Conservation (phyloP, 441 rosid species). For the California macrophylla region DNA sequence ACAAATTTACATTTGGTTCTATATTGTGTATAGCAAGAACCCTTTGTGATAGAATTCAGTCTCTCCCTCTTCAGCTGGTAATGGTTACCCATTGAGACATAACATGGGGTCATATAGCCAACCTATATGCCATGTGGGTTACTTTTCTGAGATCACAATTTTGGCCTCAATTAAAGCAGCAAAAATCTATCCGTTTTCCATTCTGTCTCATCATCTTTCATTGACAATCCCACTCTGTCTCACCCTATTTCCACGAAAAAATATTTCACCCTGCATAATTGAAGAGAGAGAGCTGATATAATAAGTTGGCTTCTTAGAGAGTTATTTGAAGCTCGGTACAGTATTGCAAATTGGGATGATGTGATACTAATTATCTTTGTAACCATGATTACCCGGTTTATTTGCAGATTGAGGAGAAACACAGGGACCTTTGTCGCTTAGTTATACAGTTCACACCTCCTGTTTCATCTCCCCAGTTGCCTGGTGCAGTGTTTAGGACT, state of each 20-base stretch:
- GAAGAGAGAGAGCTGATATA: not conserved
- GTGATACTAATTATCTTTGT: not conserved
- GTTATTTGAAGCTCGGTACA: not conserved
- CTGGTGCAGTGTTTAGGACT: conserved; percentile 86
- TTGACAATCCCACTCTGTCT: not conserved
- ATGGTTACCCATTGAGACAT: not conserved
- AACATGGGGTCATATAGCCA: not conserved
- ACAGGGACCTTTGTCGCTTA: conserved; percentile 78
- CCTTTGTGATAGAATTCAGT: not conserved
- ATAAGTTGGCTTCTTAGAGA: not conserved
- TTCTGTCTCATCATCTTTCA: not conserved
- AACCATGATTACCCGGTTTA: conserved; percentile 10
- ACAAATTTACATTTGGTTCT: not conserved
- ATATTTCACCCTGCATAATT: not conserved
- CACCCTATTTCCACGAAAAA: not conserved
- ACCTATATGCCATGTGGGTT: not conserved
- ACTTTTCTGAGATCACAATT: not conserved
- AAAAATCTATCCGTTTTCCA: not conserved
- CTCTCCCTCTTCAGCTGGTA: not conserved
- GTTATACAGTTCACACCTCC: conserved; percentile 92
- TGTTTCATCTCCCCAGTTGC: conserved; percentile 56
- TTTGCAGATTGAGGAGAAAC: conserved; percentile 89
- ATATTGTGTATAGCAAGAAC: not conserved
- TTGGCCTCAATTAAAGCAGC: not conserved
- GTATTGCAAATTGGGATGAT: not conserved